Evolutionary conservation across 176 grass and related monocot species (phyloP).

Genomic region (Lolium multiflorum): DNA sequence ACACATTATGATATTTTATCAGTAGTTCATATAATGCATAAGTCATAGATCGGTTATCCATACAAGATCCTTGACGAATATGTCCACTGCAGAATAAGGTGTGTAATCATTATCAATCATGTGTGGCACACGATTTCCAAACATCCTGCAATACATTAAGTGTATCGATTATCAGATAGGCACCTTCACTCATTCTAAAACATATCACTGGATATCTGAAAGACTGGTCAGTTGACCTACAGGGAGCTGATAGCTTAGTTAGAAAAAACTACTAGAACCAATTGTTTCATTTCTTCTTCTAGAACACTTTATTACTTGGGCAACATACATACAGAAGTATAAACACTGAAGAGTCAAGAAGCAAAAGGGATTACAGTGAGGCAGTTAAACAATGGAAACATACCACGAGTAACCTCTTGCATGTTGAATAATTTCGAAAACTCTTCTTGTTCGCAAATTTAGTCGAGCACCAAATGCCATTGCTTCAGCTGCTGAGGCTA

Average conservation of each 20-base stretch:
- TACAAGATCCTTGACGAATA: constrained; percentile 99
- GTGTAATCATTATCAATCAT: constrained; percentile 95
- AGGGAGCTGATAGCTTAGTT: constrained; percentile 9
- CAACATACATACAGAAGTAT: constrained; percentile 19
- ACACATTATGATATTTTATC: constrained; percentile 27
- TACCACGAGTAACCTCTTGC: constrained; percentile 92
- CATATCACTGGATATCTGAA: constrained; percentile 12
- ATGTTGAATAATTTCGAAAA: constrained; percentile 93
- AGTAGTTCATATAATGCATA: constrained; percentile 21
- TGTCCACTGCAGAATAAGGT: constrained; percentile 94
- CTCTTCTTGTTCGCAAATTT: constrained; percentile 72
- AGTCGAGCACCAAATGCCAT: constrained; percentile 90
- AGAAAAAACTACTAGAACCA: constrained; percentile 18
- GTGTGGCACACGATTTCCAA: constrained; percentile 98
- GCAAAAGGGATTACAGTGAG: constrained; percentile 4
- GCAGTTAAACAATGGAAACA: constrained; percentile 34
- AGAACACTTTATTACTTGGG: constrained; percentile 15
- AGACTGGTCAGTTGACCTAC: constrained; percentile 3
- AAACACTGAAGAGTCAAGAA: constrained; percentile 26
- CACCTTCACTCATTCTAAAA: constrained; percentile 32
- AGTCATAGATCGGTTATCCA: constrained; percentile 39
- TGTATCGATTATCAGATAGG: constrained; percentile 4
- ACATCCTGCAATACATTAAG: constrained; percentile 77
- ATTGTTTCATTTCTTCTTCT: neutral
- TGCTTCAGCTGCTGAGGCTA: constrained; percentile 89